Base-by-base conservation (phyloP, 2,329 filamentous ascomycete genomes). In the Alternaria viburni region DNA sequence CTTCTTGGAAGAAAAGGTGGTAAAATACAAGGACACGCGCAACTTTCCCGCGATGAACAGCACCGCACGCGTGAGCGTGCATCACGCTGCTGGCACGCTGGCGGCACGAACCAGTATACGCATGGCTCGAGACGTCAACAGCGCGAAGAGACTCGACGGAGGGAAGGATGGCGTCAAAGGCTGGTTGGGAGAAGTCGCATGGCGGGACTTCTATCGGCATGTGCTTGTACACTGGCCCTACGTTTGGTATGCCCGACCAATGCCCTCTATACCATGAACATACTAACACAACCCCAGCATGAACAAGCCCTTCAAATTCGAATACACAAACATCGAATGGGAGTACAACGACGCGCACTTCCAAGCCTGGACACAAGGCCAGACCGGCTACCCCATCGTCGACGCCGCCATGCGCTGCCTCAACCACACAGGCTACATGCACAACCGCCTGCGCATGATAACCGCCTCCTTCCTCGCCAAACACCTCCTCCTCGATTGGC, bases 141-240 rank as follows among this genome's bases (percentile, higher is more conserved):
- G 66, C 66, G 77, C 71, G 75, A 84, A 83, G 28, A 84, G 88
- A 61, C 84, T 97, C 49, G 74, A 80, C n/a, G 77, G 74, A 12
- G 80, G 79, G 8, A 76, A 77, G 5, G 81, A 85, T 6, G 83
- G 81, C 2, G 74, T 82, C 7, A 68, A 74, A 19, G 70, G 79
- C 5, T 86, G 84, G 84, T 84, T 86, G 2, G 79, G 81, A 7
- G 84, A 86, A 67, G 80, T 86, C n/a, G 83, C 84, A 2, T 86
- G 85, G 76, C 77, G 84, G 1, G 84, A 86, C 60, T 83, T 85
- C 47, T 86, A 86, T 70, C 73, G 83, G 1, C 84, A 86, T 76
- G 91, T 97, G 4, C 81, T 97, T 6, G 91, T 90, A 0, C 83
- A 94, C 64, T 97, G 93, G 92, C 94, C 94, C 0, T 94, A 93